Evolutionary conservation across 306 rosid genomes (phyloP), one percentile per base, ranked within the genome.

Genomic region (Fragaria ananassa): DNA sequence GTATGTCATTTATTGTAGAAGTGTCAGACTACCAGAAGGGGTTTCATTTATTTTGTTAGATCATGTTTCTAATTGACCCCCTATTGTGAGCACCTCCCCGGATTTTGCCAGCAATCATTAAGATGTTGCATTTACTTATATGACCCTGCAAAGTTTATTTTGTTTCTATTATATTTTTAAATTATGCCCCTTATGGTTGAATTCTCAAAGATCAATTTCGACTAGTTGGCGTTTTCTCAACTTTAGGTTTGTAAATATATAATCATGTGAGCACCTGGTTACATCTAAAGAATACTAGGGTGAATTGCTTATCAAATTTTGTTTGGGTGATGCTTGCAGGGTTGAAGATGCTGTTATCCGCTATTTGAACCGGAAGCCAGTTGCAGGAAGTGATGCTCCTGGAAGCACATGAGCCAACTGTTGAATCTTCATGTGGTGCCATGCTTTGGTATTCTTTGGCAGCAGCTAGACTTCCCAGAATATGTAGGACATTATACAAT

Each of bases 321-420:
- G 70, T 45, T 19, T 53, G 27, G 31, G 65, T 69, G 47, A 25
- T 65, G 10, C 71, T 67, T 76, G 53, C 93, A 96, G 99, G 99
- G 99, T 95, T 79, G 98, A 95, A 87, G 98, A 95, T 85, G 97
- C 98, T 46, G 96, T 96, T 76, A 93, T 94, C 73, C 96, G 98
- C 5, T 95, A 90, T 76, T 83, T 95, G 81, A 96, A 96, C 81
- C 97, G 97, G 79, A 93, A 91, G 80, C 97, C 99, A 45, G 84
- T 86, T 12, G 78, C 90, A 1, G 98, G 94, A 77, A 83, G 88
- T 56, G 98, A 96, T 66, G 97, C 81, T 60, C 99, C 99, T 6
- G 97, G 98, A 83, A 89, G 93, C 86, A 88, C 87, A 42, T 93
- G 85, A 92, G 54, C 60, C 31, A 68, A 72, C 45, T 76, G 58